These are phyloP conservation scores for Rubia balearica DNA, from an alignment of 305 asterid species.

Conservation along the genomic window DNA sequence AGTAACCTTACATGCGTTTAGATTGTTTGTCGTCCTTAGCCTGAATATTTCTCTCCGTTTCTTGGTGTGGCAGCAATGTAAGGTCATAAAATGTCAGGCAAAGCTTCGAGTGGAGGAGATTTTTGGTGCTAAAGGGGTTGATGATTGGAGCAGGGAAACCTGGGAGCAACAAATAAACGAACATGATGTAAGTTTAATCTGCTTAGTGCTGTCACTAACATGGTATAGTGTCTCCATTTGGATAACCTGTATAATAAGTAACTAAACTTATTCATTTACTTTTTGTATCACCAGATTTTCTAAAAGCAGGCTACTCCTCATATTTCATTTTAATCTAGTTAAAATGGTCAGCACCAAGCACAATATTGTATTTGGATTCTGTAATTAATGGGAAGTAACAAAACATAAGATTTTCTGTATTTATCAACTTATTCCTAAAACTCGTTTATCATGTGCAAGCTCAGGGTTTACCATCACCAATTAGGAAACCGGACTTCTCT, in stretches of 20 bases:
- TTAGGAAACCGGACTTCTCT: background rate
- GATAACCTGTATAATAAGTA: background rate
- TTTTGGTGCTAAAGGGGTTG: conserved; percentile 77
- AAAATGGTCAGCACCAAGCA: background rate
- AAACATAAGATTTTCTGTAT: background rate
- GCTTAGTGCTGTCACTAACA: background rate
- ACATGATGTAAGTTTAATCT: conserved; percentile 54
- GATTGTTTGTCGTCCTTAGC: background rate
- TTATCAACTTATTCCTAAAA: background rate
- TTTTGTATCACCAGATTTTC: conserved; percentile 3
- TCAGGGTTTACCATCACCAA: background rate
- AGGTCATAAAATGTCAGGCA: conserved; percentile 52
- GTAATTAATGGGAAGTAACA: background rate
- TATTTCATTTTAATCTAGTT: background rate
- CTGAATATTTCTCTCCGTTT: conserved; percentile 14
- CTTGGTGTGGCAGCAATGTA: conserved; percentile 49
- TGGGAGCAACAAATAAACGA: conserved; percentile 62
- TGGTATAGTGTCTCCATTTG: conserved; percentile 5
- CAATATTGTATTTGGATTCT: background rate
- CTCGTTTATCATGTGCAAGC: background rate
- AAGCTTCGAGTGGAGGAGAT: conserved; percentile 61
- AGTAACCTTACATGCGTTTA: background rate
- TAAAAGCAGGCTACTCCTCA: background rate
- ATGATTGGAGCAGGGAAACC: conserved; percentile 46
- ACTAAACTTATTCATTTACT: background rate